Conservation (phyloP, 164 flowering plant species). For the Macadamia tetraphylla region DNA sequence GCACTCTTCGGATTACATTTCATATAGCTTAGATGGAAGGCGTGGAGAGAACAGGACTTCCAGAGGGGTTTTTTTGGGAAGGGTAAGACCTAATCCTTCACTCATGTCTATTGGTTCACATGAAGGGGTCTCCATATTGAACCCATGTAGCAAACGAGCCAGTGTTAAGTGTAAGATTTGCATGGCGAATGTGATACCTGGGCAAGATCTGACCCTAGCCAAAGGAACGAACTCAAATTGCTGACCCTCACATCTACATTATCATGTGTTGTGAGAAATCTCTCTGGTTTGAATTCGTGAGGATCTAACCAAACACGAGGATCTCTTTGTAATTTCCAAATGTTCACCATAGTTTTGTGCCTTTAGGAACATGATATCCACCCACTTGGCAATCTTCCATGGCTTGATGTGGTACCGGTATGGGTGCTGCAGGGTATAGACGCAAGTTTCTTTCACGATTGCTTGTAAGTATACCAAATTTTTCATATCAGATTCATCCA, state of each 20-base stretch:
- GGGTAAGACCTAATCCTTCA: slow-evolving; percentile 8
- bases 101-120: neutral
- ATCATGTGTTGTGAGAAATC: slow-evolving; percentile 8
- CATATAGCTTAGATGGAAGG: neutral
- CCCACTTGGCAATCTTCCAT: neutral
- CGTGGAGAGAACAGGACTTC: neutral
- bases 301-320: neutral
- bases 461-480: neutral
- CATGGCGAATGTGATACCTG: slow-evolving; percentile 8
- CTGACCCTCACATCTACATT: slow-evolving; percentile 4
- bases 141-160: slow-evolving; percentile 14
- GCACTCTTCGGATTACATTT: neutral
- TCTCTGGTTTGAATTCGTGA: slow-evolving; percentile 8
- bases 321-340: neutral
- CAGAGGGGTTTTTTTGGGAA: neutral
- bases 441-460: neutral
- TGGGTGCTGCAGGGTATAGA: neutral
- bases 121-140: neutral
- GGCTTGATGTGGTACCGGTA: neutral
- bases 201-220: slow-evolving; percentile 11
- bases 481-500: neutral
- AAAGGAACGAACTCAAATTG: slow-evolving; percentile 14
- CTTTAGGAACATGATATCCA: neutral
- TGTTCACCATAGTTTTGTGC: neutral
- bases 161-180: slow-evolving; percentile 6